Evolutionary conservation across 2,329 filamentous ascomycete genomes (phyloP).

Genomic region (Diaporthe ilicicola): DNA sequence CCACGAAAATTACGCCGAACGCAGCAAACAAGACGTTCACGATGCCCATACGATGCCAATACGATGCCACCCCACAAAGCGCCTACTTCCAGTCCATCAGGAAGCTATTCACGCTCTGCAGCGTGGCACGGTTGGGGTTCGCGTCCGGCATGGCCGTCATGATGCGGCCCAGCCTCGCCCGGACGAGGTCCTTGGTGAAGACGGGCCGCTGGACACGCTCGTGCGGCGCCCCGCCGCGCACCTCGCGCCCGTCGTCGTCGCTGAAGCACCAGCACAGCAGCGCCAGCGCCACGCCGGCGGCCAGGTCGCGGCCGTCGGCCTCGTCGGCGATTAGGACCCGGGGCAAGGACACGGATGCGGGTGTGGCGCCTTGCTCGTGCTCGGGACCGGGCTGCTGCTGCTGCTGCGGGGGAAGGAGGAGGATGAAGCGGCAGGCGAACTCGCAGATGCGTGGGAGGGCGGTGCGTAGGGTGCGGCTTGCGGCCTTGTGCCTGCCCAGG

Average conservation of each 20-base stretch:
- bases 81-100: slow-evolving; percentile 68
- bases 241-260: slow-evolving; percentile 64
- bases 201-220: slow-evolving; percentile 30
- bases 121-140: slow-evolving; percentile 83
- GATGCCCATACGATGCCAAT: too few relatives aligned
- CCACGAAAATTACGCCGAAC: too few relatives aligned
- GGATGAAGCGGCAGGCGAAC: slow-evolving; percentile 58
- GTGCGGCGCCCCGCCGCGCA: slow-evolving; percentile 37
- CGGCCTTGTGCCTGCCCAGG: slow-evolving; percentile 77
- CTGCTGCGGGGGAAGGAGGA: background rate
- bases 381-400: too few relatives aligned
- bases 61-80: background rate
- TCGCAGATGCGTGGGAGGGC: slow-evolving; percentile 70
- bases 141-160: slow-evolving; percentile 80
- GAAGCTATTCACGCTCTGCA: slow-evolving; percentile 92
- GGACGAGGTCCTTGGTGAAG: slow-evolving; percentile 80
- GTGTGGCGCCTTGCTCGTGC: background rate
- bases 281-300: slow-evolving; percentile 79
- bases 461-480: slow-evolving; percentile 81
- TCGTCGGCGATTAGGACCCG: slow-evolving; percentile 72
- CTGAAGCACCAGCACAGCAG: slow-evolving; percentile 77
- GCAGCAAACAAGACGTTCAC: too few relatives aligned
- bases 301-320: slow-evolving; percentile 77
- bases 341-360: background rate
- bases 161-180: slow-evolving; percentile 81